Base-by-base conservation (phyloP, 805 yeast genomes). In the Starmerella bombi region DNA sequence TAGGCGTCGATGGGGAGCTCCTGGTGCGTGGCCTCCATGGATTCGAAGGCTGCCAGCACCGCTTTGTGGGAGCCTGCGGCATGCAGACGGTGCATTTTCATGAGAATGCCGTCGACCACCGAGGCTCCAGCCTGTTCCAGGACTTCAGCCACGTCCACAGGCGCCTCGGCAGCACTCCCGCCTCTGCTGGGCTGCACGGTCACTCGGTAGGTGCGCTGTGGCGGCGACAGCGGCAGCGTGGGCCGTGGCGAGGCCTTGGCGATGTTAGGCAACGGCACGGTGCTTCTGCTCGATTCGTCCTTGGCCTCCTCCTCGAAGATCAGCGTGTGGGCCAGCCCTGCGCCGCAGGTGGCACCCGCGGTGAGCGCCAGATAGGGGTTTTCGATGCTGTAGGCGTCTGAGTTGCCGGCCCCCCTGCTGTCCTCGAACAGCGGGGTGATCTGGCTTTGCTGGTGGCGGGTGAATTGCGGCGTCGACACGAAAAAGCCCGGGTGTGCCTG, bases 391-490 rank as follows among this genome's bases (percentile, higher is more conserved):
- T 40, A 28, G 9, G 49, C 34, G 12, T 45, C 46, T 30, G 44
- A 37, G 17, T 25, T 42, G 9, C 50, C 47, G 8, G 49, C 44
- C 3, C 52, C 49, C 10, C 49, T 42, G 14, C 43, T 37, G n/a
- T 50, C 53, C 17, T 46, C 52, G 4, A 34, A 21, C 18, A 45
- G 49, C 32, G 32, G 34, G 32, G 54, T 58, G 6, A 59, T 48
- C 45, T 60, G 65, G 14, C 17, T 36, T 15, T 57, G 50, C 51
- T 63, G 63, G 43, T 62, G 65, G 22, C 64, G 53, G 22, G 54
- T 56, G 35, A 60, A 56, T 41, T 62, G 65, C 22, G 57, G 60
- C 6, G 67, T 63, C 17, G 67, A 56, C 27, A 59, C 59, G 41
- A 64, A 64, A 48, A 63, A 63, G 16, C 22, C 60, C 51, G 40